Conservation (phyloP, 345 rosid species). For the Arabidopsis suecica region DNA sequence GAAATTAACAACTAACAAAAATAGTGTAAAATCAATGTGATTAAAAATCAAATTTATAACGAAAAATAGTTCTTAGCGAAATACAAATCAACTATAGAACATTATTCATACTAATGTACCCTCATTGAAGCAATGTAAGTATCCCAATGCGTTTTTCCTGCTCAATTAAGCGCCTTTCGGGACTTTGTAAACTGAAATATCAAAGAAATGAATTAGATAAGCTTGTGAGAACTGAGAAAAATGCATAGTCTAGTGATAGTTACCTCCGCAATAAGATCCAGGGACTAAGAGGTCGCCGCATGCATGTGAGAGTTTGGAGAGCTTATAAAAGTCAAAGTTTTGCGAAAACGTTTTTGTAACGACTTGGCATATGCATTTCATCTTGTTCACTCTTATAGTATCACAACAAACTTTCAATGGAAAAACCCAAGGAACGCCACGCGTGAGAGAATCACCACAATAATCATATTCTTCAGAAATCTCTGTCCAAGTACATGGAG, state of each 20-base stretch:
- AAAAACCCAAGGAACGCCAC: neutral
- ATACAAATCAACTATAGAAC: neutral
- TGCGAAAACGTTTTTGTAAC: neutral
- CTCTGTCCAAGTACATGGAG: neutral
- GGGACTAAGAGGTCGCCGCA: conserved; percentile 20
- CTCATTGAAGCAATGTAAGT: neutral
- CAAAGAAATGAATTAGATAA: neutral
- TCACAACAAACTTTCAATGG: neutral
- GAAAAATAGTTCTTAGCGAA: neutral
- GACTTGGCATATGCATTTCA: neutral
- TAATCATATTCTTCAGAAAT: neutral
- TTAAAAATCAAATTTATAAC: neutral
- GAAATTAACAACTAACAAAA: neutral
- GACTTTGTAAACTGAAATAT: neutral
- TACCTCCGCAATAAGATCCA: conserved; percentile 19
- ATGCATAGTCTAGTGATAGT: neutral
- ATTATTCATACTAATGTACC: neutral
- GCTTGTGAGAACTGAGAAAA: neutral
- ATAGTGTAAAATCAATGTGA: neutral
- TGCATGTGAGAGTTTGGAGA: conserved; percentile 5
- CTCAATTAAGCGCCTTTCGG: neutral
- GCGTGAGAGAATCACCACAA: neutral
- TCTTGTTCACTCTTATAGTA: neutral
- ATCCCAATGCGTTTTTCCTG: neutral
- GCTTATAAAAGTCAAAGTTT: neutral